Percentiles rank a stretch among this genome's conserved stretches.
Conservation (phyloP, 768 basidiomycete genomes). For the Mycena crocata region DNA sequence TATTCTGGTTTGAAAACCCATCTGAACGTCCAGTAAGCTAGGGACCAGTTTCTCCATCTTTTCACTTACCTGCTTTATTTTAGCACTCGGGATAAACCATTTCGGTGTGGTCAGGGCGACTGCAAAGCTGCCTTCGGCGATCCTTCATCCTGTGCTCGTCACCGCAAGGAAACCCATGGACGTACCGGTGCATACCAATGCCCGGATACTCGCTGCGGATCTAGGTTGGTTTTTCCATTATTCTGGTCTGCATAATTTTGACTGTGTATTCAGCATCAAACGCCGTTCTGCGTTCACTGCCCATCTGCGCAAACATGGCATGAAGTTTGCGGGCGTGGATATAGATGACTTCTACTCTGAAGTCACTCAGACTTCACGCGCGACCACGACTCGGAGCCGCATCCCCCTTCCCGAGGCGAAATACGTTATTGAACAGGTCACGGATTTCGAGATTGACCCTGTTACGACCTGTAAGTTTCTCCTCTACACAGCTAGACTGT, state of each 20-base stretch:
- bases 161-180: constrained; percentile 69
- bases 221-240: constrained; percentile 50
- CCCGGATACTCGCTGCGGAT: constrained; percentile 56
- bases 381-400: no score
- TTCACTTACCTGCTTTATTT: constrained; percentile 11
- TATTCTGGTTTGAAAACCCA: constrained; percentile 72
- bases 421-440: no score
- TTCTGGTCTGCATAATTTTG: constrained; percentile 8
- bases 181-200: constrained; percentile 58
- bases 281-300: constrained; percentile 67
- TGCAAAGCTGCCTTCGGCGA: constrained; percentile 71
- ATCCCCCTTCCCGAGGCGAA: not conserved
- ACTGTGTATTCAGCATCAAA: constrained; percentile 63
- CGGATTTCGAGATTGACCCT: not conserved
- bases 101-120: constrained; percentile 56
- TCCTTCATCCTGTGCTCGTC: constrained; percentile 76
- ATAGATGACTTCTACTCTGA: constrained; percentile 47
- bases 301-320: constrained; percentile 66
- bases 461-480: constrained; percentile 7
- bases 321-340: constrained; percentile 44
- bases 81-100: constrained; percentile 66
- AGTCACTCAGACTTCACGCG: constrained; percentile 35
- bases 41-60: not conserved
- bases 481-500: not conserved
- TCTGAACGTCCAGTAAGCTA: constrained; percentile 71